Evolutionary conservation across 352 stramenopile species (phyloP), one percentile per base, ranked within the genome.

Genomic region (Pythium diclinum): DNA sequence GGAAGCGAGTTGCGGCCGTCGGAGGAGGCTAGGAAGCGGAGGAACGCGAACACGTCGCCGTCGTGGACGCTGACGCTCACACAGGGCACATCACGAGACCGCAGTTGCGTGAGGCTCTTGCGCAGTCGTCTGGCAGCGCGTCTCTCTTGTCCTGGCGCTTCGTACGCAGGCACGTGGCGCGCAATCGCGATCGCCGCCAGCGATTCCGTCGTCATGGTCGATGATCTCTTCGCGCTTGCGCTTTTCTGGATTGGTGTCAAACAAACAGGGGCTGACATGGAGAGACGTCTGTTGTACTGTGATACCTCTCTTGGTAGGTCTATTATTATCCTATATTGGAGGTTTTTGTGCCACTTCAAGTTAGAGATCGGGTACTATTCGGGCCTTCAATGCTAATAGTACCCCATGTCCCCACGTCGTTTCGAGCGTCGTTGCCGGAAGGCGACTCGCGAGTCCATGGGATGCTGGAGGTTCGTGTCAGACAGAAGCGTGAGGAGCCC

Each of bases 111-210:
- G 5, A 73, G 44, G 14, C 8, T 34, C 51, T 63, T 62, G 42
- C 73, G 63, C 9, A 85, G 30, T 9, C 36, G 56, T 25, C 51
- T 67, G 33, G 78, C 44, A 6, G 61, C 57, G 23, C 52, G 63
- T 9, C 23, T 63, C 61, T 88, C 79, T 0, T 51, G 42, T 14
- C 79, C 73, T 1, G 74, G 71, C n/a, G 71, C 40, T 58, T 83
- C 79, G 61, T 85, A 88, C 2, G 79, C 75, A 38, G 72, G 55
- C 25, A 85, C 74, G 25, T 57, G 64, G 17, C 72, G 70, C 56
- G 71, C 62, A 28, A 87, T 63, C 11, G 56, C 77, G 17, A 88
- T 58, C n/a, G 59, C 65, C 5, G 40, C 16, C 2, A 47, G 32
- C 16, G 61, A 58, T 17, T 51, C 16, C 61, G 62, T 67, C 8